Base-by-base conservation (phyloP, 2,329 filamentous ascomycete genomes). In the Colletotrichum scovillei region DNA sequence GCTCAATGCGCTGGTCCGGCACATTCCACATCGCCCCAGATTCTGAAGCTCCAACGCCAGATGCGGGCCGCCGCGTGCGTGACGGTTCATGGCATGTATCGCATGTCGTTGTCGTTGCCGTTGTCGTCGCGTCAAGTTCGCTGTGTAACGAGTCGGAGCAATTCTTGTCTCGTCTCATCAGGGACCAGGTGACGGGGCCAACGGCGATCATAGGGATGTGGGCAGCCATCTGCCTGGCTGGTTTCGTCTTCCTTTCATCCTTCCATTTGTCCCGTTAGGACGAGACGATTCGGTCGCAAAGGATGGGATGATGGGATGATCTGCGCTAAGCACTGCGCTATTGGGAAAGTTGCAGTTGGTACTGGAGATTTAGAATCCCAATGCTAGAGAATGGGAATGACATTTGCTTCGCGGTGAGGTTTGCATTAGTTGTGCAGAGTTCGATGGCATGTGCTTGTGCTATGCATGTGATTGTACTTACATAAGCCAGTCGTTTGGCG, bases 281-380 rank as follows among this genome's bases (percentile, higher is more conserved):
- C 42, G 42, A 49, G 42, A 49, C 42, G 19, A 49, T 11, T 11
- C 19, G 11, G 42, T n/a, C 19, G 42, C 19, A 8, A 28, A 32
- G 11, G 63, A 9, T 67, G 55, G 38, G 64, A 38, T 35, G 55
- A 59, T 38, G 38, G 65, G 24, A 63, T 42, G 65, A 68, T 62
- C 65, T 62, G 56, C 65, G 22, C 63, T 19, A 32, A 24, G 63
- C 9, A 35, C 24, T 26, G 49, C 62, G 28, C 3, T 19, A 1
- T 49, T 49, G 19, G 42, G 4, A n/a, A 49, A 55, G 46, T 28
- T 52, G 38, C 32, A 53, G 30, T 19, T 22, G 19, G 7, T 22
- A 5, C 19, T n/a, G 19, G 19, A 49, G 19, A 8, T 22, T n/a
- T 19, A 19, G 24, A 22, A 24, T 19, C n/a, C 3, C 6, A 42